phyloP scores from a whole-genome alignment of 257 asterid species.

The Lithospermum erythrorhizon region DNA sequence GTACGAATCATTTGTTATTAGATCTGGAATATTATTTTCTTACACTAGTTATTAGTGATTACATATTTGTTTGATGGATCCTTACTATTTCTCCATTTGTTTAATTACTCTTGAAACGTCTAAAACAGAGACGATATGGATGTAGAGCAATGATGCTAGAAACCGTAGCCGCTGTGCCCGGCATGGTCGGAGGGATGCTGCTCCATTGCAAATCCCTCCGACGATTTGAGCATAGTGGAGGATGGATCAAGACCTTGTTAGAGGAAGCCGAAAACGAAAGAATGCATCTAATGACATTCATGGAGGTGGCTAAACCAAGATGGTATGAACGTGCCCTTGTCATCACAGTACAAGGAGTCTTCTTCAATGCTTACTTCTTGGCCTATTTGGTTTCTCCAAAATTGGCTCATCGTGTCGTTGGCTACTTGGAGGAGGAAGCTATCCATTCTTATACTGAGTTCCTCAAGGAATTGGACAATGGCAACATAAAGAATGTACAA shows the following conservation, averaged over 20 bases:
- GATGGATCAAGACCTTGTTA: constrained; percentile 52
- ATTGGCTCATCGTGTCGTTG: constrained; percentile 57
- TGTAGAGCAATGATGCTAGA: constrained; percentile 74
- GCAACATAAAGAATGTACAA: constrained; percentile 62
- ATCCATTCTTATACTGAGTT: constrained; percentile 59
- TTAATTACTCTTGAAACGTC: neutral
- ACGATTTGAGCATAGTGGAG: constrained; percentile 59
- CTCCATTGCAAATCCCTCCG: constrained; percentile 51
- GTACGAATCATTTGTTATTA: no score
- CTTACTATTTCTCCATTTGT: no score
- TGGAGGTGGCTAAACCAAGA: constrained; percentile 55
- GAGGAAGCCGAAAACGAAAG: constrained; percentile 73
- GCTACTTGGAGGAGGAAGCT: constrained; percentile 68
- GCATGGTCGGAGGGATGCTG: constrained; percentile 69
- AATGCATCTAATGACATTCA: constrained; percentile 75
- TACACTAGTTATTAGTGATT: no score
- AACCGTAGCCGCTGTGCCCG: constrained; percentile 69
- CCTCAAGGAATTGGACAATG: constrained; percentile 49
- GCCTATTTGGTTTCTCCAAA: constrained; percentile 50
- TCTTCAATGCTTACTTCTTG: constrained; percentile 67
- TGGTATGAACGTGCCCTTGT: constrained; percentile 69
- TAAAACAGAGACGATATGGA: constrained; percentile 46
- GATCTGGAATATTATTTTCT: no score
- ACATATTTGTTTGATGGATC: no score
- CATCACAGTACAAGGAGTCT: constrained; percentile 56